A percentile compares a stretch with the other conserved stretches of the same genome.
These are phyloP conservation scores for Heliamphora pulchella DNA, from an alignment of 179 eudicot species.

Conservation along the genomic window DNA sequence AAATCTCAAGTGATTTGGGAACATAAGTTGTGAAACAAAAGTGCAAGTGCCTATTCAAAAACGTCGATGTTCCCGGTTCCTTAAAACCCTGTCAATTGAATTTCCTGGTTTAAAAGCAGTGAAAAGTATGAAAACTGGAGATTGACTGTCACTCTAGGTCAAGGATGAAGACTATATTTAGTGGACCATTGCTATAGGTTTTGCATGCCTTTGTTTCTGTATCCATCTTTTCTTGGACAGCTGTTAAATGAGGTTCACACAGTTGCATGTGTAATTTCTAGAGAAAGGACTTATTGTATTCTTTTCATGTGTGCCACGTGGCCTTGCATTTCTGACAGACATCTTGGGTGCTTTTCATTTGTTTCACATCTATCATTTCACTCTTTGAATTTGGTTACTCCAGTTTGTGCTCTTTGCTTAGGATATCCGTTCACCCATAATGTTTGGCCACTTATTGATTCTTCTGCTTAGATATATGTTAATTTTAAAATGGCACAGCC, in stretches of 20 bases:
- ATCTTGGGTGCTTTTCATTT: not conserved
- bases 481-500: not conserved
- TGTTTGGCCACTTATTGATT: not conserved
- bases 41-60: not conserved
- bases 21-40: not conserved
- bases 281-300: not conserved
- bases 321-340: not conserved
- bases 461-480: not conserved
- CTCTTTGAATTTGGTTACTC: not conserved
- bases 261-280: not conserved
- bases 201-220: not conserved
- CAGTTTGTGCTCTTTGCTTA: not conserved
- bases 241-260: not conserved
- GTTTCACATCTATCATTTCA: not conserved
- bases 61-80: not conserved
- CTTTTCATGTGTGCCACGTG: not conserved
- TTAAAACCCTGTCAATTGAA: not conserved
- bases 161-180: not conserved
- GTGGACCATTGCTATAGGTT: not conserved
- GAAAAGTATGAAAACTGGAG: not conserved
- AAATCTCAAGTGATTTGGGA: not conserved
- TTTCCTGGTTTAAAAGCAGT: not conserved
- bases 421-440: not conserved
- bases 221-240: not conserved
- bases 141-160: not conserved